phyloP scores from a whole-genome alignment of 352 stramenopile genomes.

The Phytophthora chlamydospora region DNA sequence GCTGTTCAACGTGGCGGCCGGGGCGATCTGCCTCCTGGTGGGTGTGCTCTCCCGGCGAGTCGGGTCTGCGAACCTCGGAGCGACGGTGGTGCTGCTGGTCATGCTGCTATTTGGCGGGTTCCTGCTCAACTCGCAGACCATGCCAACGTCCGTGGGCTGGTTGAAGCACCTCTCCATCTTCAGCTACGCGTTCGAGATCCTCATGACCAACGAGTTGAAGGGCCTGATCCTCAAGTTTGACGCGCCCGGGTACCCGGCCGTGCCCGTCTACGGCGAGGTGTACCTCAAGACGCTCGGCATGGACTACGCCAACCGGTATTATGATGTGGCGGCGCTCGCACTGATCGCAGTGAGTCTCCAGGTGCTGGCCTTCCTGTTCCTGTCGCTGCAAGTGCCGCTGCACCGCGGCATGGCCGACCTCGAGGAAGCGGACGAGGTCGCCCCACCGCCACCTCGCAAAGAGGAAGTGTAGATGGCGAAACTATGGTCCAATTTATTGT shows the following conservation, averaged over 20 bases:
- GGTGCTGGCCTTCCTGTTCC: constrained; percentile 67
- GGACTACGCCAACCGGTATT: constrained; percentile 80
- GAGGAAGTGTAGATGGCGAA: constrained; percentile 16
- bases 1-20: constrained; percentile 82
- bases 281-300: constrained; percentile 86
- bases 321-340: constrained; percentile 62
- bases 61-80: constrained; percentile 72
- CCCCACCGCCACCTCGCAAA: constrained; percentile 1
- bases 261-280: constrained; percentile 84
- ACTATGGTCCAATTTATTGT: too few relatives aligned
- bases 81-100: constrained; percentile 77
- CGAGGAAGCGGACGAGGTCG: constrained; percentile 14
- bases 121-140: constrained; percentile 84
- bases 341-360: constrained; percentile 60
- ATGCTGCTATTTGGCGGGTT: constrained; percentile 91
- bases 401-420: constrained; percentile 44
- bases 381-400: constrained; percentile 68
- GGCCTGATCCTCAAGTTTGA: constrained; percentile 80
- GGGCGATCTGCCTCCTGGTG: constrained; percentile 77
- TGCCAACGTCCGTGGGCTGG: constrained; percentile 67
- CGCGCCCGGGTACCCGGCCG: constrained; percentile 70
- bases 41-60: constrained; percentile 68
- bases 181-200: constrained; percentile 87
- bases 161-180: constrained; percentile 87
- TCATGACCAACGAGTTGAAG: constrained; percentile 87